phyloP scores from a whole-genome alignment of 129 eudicot genomes.

The Helianthus annuus region DNA sequence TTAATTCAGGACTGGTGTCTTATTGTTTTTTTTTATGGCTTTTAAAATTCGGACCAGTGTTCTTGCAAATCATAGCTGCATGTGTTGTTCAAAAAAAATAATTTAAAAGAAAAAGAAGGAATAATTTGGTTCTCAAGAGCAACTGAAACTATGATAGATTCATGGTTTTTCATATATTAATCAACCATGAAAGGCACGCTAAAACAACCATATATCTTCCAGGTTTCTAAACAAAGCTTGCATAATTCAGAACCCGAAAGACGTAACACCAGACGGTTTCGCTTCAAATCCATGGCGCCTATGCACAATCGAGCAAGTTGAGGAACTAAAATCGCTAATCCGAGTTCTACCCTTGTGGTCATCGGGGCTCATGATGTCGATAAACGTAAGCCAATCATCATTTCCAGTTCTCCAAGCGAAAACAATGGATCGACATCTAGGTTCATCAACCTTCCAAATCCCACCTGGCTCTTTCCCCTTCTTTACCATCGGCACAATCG shows the following conservation, averaged over 20 bases:
- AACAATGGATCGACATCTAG: conserved; percentile 43
- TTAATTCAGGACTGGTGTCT: too few relatives aligned
- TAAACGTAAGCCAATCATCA: conserved; percentile 33
- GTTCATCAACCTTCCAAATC: conserved; percentile 33
- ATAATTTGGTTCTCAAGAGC: too few relatives aligned
- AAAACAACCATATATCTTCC: too few relatives aligned
- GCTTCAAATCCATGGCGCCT: conserved; percentile 38
- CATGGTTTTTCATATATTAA: too few relatives aligned
- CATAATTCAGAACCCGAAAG: conserved; percentile 31
- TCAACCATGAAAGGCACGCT: too few relatives aligned
- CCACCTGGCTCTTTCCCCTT: conserved; percentile 43
- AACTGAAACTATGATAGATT: too few relatives aligned
- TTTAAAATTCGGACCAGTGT: too few relatives aligned
- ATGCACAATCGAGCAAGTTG: conserved; percentile 42
- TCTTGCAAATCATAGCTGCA: too few relatives aligned
- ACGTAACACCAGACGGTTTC: conserved; percentile 19
- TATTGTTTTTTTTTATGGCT: too few relatives aligned
- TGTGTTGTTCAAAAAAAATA: too few relatives aligned
- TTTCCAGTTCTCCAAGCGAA: conserved; percentile 31
- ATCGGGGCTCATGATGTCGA: conserved; percentile 41
- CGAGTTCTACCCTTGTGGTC: conserved; percentile 48
- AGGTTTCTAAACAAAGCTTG: conserved; percentile 50
- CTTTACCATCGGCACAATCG: conserved; percentile 28
- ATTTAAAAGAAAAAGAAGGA: too few relatives aligned
- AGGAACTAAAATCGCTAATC: conserved; percentile 44